Percentiles rank a stretch among this genome's conserved stretches.
These are phyloP conservation scores for Pythium chondricola DNA, from an alignment of 352 stramenopile genomes.

Conservation along the genomic window DNA sequence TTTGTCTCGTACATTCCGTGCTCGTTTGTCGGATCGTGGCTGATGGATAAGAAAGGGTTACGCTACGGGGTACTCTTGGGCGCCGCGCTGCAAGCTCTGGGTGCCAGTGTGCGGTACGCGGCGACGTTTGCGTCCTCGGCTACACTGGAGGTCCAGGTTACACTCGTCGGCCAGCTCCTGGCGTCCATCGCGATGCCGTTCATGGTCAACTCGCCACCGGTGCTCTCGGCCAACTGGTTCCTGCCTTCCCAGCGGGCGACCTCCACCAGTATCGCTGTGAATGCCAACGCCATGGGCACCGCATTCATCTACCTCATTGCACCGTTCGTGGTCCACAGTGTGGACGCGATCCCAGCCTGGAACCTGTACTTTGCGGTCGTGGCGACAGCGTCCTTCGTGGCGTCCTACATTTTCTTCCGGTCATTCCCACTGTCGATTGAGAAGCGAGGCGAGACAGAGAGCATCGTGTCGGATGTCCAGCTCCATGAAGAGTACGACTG, in stretches of 20 bases:
- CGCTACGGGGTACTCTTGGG: slow-evolving; percentile 57
- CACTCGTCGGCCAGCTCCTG: slow-evolving; percentile 52
- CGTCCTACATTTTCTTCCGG: slow-evolving; percentile 27
- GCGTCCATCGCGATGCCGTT: slow-evolving; percentile 74
- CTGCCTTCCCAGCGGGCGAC: slow-evolving; percentile 54
- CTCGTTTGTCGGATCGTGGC: slow-evolving; percentile 71
- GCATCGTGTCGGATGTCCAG: slow-evolving; percentile 46
- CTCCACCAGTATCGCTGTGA: slow-evolving; percentile 65
- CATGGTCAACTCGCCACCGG: slow-evolving; percentile 78
- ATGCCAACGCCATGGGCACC: slow-evolving; percentile 66
- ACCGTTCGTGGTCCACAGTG: slow-evolving; percentile 37
- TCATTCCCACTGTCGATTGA: slow-evolving; percentile 34
- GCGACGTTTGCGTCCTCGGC: slow-evolving; percentile 21
- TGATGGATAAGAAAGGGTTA: slow-evolving; percentile 76
- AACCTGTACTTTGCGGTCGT: slow-evolving; percentile 37
- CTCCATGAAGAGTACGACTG: slow-evolving; percentile 67
- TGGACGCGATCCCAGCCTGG: slow-evolving; percentile 29
- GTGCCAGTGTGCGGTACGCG: slow-evolving; percentile 40
- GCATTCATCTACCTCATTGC: slow-evolving; percentile 51
- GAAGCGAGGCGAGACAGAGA: slow-evolving; percentile 23
- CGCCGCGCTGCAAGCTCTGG: slow-evolving; percentile 42
- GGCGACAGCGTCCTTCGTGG: slow-evolving; percentile 11
- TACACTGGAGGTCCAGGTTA: slow-evolving; percentile 28
- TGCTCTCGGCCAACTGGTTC: slow-evolving; percentile 74
- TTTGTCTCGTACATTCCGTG: slow-evolving; percentile 78